Percentiles rank a stretch among this genome's conserved stretches.
Evolutionary conservation across 345 rosid species (phyloP).

Genomic region (Gossypium rotundifolium): DNA sequence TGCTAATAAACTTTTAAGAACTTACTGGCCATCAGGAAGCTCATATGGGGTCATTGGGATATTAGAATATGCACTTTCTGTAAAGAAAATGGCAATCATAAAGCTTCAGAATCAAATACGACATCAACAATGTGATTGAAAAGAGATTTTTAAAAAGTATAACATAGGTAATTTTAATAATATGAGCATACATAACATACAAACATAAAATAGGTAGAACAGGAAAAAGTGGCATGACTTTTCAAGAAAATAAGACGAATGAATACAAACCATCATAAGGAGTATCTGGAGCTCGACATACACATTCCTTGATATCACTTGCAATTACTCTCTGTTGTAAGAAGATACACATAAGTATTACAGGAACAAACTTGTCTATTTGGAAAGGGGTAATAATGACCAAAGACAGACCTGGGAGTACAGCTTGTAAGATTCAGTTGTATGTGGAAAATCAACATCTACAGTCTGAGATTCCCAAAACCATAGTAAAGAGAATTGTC

Average conservation of each 20-base stretch:
- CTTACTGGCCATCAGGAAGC: slow-evolving; percentile 99
- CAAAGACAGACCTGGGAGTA: slow-evolving; percentile 70
- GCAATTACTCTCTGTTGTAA: slow-evolving; percentile 77
- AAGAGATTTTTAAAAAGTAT: neutral
- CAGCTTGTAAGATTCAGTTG: slow-evolving; percentile 88
- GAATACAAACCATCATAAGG: slow-evolving; percentile 75
- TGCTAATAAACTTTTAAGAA: slow-evolving; percentile 11
- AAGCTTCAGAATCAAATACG: neutral
- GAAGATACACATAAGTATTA: slow-evolving; percentile 21
- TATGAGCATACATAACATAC: neutral
- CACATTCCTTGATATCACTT: slow-evolving; percentile 93
- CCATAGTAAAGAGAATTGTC: neutral
- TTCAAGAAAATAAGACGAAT: neutral
- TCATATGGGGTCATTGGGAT: slow-evolving; percentile 97
- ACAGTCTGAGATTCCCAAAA: slow-evolving; percentile 45
- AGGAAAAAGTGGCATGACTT: neutral
- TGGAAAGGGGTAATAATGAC: slow-evolving; percentile 9
- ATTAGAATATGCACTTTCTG: slow-evolving; percentile 88
- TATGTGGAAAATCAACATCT: slow-evolving; percentile 71
- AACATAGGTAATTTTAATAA: neutral
- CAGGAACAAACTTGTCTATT: neutral
- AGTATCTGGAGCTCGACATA: slow-evolving; percentile 96
- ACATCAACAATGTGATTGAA: neutral
- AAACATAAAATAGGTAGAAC: neutral
- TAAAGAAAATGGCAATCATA: slow-evolving; percentile 14